Evolutionary conservation across 2,329 filamentous ascomycete species (phyloP).

Genomic region (Phaeosphaeria sp.): DNA sequence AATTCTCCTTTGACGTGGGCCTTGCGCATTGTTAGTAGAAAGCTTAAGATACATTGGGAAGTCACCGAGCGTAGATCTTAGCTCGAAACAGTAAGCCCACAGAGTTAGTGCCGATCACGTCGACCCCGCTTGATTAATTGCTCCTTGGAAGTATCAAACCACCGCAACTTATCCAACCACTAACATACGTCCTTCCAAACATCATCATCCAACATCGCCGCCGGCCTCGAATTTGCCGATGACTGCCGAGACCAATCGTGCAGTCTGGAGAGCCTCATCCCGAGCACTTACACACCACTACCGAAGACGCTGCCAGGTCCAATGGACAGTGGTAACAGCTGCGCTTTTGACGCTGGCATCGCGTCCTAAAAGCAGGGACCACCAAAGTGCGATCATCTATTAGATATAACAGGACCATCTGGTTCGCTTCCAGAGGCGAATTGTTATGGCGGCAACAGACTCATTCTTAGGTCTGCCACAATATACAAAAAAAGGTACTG

Average conservation of each 20-base stretch:
- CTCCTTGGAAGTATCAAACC: conserved; percentile 20
- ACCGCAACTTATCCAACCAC: conserved; percentile 18
- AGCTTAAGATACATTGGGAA: conserved; percentile 16
- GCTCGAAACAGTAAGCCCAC: conserved; percentile 4
- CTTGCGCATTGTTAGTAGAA: conserved; percentile 13
- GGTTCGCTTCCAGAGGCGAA: background rate
- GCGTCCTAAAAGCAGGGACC: conserved; percentile 1
- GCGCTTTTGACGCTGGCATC: background rate
- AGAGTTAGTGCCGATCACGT: conserved; percentile 11
- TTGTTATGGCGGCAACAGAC: background rate
- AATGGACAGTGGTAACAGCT: background rate
- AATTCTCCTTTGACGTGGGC: conserved; percentile 16
- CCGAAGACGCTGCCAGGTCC: conserved; percentile 1
- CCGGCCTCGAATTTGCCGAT: background rate
- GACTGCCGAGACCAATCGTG: conserved; percentile 2
- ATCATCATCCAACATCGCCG: background rate
- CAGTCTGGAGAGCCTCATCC: conserved; percentile 4
- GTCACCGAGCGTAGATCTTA: conserved; percentile 7
- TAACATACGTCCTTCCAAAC: conserved; percentile 7
- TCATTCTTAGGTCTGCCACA: background rate
- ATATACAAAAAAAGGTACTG: background rate
- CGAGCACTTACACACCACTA: background rate
- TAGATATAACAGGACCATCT: background rate
- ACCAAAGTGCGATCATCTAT: background rate
- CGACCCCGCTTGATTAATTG: conserved; percentile 16